A percentile compares a stretch with the other conserved stretches of the same genome.
These are phyloP conservation scores for Castanea sativa DNA, from an alignment of 306 rosid genomes.

Conservation along the genomic window DNA sequence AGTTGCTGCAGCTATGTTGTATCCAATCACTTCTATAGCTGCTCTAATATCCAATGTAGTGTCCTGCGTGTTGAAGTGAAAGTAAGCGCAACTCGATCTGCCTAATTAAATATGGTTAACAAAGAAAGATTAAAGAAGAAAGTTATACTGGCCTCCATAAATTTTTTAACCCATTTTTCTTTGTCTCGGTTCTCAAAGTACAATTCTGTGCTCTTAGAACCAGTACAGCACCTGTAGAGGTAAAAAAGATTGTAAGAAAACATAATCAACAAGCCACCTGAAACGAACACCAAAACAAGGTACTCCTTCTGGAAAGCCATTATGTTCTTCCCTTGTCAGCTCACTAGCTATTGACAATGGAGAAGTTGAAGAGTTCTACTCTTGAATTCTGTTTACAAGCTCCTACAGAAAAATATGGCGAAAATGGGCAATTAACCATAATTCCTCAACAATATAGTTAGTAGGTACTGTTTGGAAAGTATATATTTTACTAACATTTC, in stretches of 20 bases:
- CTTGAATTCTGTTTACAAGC: too few relatives aligned
- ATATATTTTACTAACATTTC: too few relatives aligned
- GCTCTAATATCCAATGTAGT: conserved; percentile 33
- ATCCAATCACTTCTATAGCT: conserved; percentile 46
- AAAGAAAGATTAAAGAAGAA: too few relatives aligned
- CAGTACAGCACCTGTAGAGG: conserved; percentile 48
- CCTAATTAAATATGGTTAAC: too few relatives aligned
- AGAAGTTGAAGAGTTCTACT: too few relatives aligned
- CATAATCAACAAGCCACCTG: conserved; percentile 65
- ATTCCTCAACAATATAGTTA: too few relatives aligned
- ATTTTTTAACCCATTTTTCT: conserved; percentile 60
- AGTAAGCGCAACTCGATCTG: background rate
- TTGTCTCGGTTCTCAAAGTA: conserved; percentile 73
- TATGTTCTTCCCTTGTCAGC: background rate
- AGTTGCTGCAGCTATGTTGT: conserved; percentile 59
- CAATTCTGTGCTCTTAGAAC: conserved; percentile 61
- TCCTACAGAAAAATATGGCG: too few relatives aligned
- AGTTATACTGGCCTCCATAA: conserved; percentile 40
- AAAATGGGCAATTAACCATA: too few relatives aligned
- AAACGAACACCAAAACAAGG: conserved; percentile 67
- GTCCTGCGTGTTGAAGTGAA: conserved; percentile 28
- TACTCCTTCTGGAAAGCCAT: conserved; percentile 59
- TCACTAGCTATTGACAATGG: too few relatives aligned
- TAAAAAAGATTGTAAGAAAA: conserved; percentile 55
- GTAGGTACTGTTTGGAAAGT: too few relatives aligned